Evolutionary conservation across 1,284 basidiomycete genomes (phyloP), one percentile per base, ranked within the genome.

Genomic region (Cutaneotrichosporon dermatis): DNA sequence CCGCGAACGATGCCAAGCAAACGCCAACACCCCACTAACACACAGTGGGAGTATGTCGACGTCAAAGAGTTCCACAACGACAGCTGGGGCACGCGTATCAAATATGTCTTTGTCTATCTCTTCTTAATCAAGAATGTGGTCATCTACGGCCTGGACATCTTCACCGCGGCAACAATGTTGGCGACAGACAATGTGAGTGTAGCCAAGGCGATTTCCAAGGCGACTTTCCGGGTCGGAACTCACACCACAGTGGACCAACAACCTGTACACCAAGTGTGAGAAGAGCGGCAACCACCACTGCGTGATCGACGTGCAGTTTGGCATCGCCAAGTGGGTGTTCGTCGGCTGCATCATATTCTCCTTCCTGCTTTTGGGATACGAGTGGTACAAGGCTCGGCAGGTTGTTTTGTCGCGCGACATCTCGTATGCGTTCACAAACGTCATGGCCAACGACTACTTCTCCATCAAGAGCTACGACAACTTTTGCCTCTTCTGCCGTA

Each of bases 281-380:
- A 88, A 88, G 55, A 93, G 90, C 69, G 85, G 90, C 75, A 92
- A 95, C 72, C 89, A 92, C 36, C 62, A 76, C 16, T 82, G 89
- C 55, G 92, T 90, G 67, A 85, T 97, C 64, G 85, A 86, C 69
- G 92, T 99, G 63, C 87, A 90, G 6, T 97, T 97, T 80, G 81
- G 82, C 59, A 86, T 90, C 55, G 92, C 91, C 61, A 91, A 93
- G 77, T 98, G 93, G 93, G 82, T 99, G 62, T 98, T 99, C 80
- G 88, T 94, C 34, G 92, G 92, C 45, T 99, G 95, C 77, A 98
- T 99, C 83, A 89, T 96, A 72, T 92, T 97, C 77, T 94, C 92
- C 25, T 98, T 98, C 81, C 81, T 98, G 11, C 80, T 99, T 72
- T 77, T 97, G 65, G 91, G 86, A 12, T 99, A 97, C 79, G 95